Base-by-base conservation (phyloP, 2,329 filamentous ascomycete genomes). In the Allantophomopsis lycopodina region DNA sequence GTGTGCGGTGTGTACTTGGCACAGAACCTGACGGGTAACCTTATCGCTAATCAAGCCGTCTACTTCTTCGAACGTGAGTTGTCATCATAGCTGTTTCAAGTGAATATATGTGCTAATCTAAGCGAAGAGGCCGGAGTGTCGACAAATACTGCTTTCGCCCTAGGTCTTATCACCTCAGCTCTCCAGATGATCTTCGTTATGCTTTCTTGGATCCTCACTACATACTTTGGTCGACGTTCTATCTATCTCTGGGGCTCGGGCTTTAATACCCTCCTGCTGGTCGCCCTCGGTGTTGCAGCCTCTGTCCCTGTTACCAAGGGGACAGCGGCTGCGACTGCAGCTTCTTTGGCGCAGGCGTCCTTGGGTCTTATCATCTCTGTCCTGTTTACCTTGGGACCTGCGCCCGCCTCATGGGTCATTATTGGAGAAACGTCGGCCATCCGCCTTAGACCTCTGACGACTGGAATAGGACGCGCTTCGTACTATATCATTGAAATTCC, bases 361-460 rank as follows among this genome's bases (percentile, higher is more conserved):
- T 60, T 81, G 17, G 76, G 76, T 46, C 60, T 81, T 39, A 75
- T 80, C 48, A 64, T 81, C 50, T 80, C 76, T 20, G 71, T 82
- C 41, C 57, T 79, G 23, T 83, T 79, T 60, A 71, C 68, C 33
- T 55, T 76, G 13, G 73, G 71, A 47, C 73, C 73, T 18, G 76
- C 73, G 2, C 76, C 76, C 36, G 70, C 71, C 32, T 79, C 76
- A 8, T 81, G 70, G 68, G 71, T 74, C 58, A 76, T 80, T 20
- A 20, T 20, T 20, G 18, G 18, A 20, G 18, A 20, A 20, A 20
- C 18, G 4, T 20, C 18, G 18, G 18, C 18, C 18, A 20, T 20
- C 18, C 18, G 18, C 7, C 18, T 20, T 20, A 20, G 18, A 7
- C 18, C 18, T 20, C 7, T 20, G 18, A 20, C 18, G 7, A 20